Base-by-base conservation (phyloP, 306 rosid species). In the Gastrolobium bilobum region DNA sequence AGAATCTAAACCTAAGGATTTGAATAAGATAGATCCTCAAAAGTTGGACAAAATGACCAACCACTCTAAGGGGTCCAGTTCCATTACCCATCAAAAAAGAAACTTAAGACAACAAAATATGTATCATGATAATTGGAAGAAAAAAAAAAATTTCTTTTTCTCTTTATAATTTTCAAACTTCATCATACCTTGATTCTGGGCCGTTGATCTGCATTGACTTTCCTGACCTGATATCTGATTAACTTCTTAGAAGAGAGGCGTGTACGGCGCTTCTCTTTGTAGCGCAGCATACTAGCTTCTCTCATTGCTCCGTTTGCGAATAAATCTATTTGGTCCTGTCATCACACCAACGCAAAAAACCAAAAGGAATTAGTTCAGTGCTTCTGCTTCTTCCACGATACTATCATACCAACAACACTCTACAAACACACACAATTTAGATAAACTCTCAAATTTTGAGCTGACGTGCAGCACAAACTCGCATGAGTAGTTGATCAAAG, bases 161-260 rank as follows among this genome's bases (percentile, higher is more conserved):
- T 26, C 3, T 56, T 30, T 44, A 11, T n/a, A 75, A 67, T 20
- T 20, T 20, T 75, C 10, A 81, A 74, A 10, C 15, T 38, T 65
- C 66, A 54, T 52, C 56, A 1, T 89, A 94, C 99, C 95, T 94
- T 91, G 92, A 89, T 87, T 78, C 95, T 94, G 81, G 97, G 97
- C 82, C 99, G 97, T 91, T 80, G 86, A 89, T 94, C 94, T 1
- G 91, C 94, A 54, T 94, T 94, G 85, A 90, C 90, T 61, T 92
- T 94, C 4, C 90, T 86, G 8, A 92, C 99, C 63, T 92, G 97
- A 9, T 94, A 94, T 15, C 97, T 92, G 65, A 94, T 94, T 20
- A 20, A 20, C 83, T 92, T 94, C 88, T 92, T 94, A 0, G 97
- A 89, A 81, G 85, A 82, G 59, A 94, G 88, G 0, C 97, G 92